phyloP scores from a whole-genome alignment of 257 asterid species.

The Mentha longifolia region DNA sequence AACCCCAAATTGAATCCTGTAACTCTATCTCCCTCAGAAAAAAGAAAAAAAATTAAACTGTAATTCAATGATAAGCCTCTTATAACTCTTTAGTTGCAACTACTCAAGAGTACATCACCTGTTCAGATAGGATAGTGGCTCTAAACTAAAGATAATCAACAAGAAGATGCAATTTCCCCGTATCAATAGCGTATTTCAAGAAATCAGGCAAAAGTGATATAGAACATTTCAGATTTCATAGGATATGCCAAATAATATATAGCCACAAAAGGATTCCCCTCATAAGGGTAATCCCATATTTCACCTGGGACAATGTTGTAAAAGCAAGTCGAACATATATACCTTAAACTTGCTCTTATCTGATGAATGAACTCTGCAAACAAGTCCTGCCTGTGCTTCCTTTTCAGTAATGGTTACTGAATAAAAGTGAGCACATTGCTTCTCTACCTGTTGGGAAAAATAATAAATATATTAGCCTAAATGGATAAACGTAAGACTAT shows the following conservation, averaged over 20 bases:
- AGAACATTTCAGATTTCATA: conserved; percentile 16
- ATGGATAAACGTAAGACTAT: conserved; percentile 26
- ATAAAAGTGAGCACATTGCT: conserved; percentile 95
- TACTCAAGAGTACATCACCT: conserved; percentile 10
- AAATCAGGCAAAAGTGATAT: neutral
- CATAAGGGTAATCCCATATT: conserved; percentile 1
- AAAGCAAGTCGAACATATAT: conserved; percentile 9
- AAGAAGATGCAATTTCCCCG: neutral
- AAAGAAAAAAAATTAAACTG: neutral
- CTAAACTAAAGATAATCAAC: neutral
- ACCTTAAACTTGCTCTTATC: conserved; percentile 99
- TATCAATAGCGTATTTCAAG: neutral
- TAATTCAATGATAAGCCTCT: neutral
- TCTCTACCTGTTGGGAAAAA: conserved; percentile 78
- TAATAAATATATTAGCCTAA: conserved; percentile 29
- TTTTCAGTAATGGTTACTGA: conserved; percentile 82
- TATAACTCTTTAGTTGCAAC: neutral
- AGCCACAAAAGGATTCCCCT: neutral
- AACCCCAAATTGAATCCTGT: too few species aligned
- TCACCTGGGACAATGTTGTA: conserved; percentile 1
- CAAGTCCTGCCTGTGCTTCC: conserved; percentile 85
- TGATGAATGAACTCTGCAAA: conserved; percentile 79
- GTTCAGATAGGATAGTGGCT: conserved; percentile 14
- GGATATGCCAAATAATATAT: conserved; percentile 14
- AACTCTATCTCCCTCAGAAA: too few species aligned